phyloP scores from a whole-genome alignment of 257 asterid genomes.

The Hygrophila difformis region DNA sequence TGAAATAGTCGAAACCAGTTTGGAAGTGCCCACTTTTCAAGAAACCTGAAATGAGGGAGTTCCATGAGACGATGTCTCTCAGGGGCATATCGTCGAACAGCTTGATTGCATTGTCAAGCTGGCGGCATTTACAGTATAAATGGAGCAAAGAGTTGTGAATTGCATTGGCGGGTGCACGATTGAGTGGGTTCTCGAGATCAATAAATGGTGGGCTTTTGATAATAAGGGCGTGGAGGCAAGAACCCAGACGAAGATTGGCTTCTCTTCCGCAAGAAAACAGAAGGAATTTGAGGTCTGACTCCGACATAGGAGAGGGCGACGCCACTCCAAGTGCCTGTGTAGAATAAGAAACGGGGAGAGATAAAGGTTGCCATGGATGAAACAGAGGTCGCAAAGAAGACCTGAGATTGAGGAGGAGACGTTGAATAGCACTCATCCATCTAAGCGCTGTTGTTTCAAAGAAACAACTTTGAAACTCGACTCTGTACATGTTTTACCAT shows the following conservation, averaged over 20 bases:
- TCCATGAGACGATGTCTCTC: constrained; percentile 75
- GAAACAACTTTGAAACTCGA: no score
- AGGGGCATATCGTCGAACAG: constrained; percentile 70
- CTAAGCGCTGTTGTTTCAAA: no score
- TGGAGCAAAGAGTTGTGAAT: constrained; percentile 53
- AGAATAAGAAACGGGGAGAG: constrained; percentile 19
- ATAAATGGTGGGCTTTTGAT: constrained; percentile 38
- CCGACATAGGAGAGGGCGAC: constrained; percentile 19
- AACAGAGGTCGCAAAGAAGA: constrained; percentile 13
- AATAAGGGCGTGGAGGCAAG: constrained; percentile 61
- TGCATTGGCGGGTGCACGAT: constrained; percentile 9
- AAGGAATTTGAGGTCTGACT: constrained; percentile 30
- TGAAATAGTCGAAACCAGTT: constrained; percentile 49
- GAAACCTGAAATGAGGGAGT: constrained; percentile 72
- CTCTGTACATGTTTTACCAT: no score
- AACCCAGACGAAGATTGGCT: constrained; percentile 48
- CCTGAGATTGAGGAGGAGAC: constrained; percentile 21
- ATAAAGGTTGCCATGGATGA: constrained; percentile 15
- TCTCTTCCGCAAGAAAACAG: constrained; percentile 44
- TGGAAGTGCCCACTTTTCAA: constrained; percentile 30
- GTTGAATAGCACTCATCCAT: constrained; percentile 46
- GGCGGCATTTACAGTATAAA: constrained; percentile 40
- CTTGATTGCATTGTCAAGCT: constrained; percentile 33
- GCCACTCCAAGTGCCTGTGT: constrained; percentile 8
- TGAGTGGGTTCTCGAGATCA: constrained; percentile 4